Conservation (phyloP, 2,329 filamentous ascomycete genomes). For the Lasiodiplodia sp. region DNA sequence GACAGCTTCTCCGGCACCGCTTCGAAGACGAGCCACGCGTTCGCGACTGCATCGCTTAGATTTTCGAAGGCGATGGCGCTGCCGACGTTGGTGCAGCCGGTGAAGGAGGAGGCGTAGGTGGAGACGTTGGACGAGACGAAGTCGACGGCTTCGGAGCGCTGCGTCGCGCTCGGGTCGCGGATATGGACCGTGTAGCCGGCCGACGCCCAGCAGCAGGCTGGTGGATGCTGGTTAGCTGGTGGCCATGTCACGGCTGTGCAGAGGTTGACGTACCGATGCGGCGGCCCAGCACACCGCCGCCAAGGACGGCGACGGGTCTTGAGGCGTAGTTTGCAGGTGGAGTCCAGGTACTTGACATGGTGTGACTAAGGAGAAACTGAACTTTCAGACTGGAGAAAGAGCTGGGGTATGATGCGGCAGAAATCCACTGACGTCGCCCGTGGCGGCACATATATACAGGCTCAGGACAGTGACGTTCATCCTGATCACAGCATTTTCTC, state of each 20-base stretch:
- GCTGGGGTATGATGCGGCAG: neutral
- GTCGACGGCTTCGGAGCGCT: constrained; percentile 47
- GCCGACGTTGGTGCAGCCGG: constrained; percentile 35
- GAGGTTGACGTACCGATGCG: constrained; percentile 28
- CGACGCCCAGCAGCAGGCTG: constrained; percentile 45
- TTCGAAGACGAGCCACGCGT: constrained; percentile 64
- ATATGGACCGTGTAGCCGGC: constrained; percentile 54
- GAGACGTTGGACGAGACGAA: constrained; percentile 51
- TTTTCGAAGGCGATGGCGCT: constrained; percentile 45
- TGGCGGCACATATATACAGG: neutral
- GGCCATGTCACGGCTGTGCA: neutral
- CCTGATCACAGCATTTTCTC: neutral
- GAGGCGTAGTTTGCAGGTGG: constrained; percentile 8
- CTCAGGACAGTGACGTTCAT: neutral
- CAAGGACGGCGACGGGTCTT: constrained; percentile 36
- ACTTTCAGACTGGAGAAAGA: neutral
- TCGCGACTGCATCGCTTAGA: constrained; percentile 50
- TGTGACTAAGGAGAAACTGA: neutral
- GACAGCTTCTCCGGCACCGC: constrained; percentile 60
- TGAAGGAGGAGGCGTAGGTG: constrained; percentile 31
- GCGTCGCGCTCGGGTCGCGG: constrained; percentile 51
- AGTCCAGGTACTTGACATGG: constrained; percentile 17
- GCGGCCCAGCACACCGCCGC: constrained; percentile 36
- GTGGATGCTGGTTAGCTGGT: neutral
- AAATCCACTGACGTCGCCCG: neutral